Evolutionary conservation across 176 grass and related monocot species (phyloP), one percentile per base, ranked within the genome.

Genomic region (Lolium rigidum): DNA sequence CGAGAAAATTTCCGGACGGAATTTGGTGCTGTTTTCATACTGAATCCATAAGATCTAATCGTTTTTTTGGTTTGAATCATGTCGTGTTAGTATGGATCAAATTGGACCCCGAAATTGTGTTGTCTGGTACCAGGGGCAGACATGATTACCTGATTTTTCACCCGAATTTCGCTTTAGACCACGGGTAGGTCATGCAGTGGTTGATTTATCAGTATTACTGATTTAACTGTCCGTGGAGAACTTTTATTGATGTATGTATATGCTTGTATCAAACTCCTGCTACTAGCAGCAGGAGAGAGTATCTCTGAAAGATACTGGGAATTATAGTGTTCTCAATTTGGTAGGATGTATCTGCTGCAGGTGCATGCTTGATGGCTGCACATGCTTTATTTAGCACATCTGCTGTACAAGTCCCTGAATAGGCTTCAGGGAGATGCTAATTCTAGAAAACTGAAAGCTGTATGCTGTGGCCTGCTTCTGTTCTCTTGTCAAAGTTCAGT

Each of bases 321-420:
- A 48, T 64, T 78, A 25, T 20, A 5, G 35, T 0, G 47, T 17
- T 16, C 28, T 66, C 5, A 2, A 13, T 85, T 68, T 41, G 74
- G n/a, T 10, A 85, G 47, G 12, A 44, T 26, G 47, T 3, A 52
- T 17, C 2, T 8, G 9, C 15, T 43, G 15, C 28, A 69, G 35
- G 12, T 51, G 35, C 70, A 9, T 35, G 67, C 16, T 61, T 39
- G 8, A 22, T 85, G 15, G 37, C 4, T 46, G 3, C 8, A 0
- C 25, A 90, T 90, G 47, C 65, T 79, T 79, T 59, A 67, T 74
- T 83, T 71, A 79, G 80, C 84, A 9, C 7, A 25, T 46, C 21
- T 65, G 54, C 17, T 90, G 49, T 28, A 54, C 31, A 35, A 35
- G 5, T 50, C 10, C 44, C 9, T 63, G 62, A 62, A 65, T 63